Evolutionary conservation across 1,284 basidiomycete species (phyloP).

Genomic region (Cryptococcus maquisensis): DNA sequence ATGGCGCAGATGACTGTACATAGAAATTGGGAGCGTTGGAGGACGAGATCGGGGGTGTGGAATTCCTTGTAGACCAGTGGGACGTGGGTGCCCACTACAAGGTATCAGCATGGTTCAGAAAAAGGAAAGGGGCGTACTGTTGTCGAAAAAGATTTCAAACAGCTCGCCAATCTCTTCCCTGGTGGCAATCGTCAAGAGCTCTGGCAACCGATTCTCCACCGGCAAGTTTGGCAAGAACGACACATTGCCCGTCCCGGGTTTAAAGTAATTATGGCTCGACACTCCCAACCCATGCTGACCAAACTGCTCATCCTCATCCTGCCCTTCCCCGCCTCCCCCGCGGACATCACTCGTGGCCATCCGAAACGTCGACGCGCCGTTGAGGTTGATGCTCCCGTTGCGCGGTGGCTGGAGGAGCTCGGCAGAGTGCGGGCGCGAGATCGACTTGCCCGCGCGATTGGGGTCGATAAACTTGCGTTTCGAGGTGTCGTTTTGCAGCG

Average conservation of each 20-base stretch:
- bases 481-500: slow-evolving; percentile 62
- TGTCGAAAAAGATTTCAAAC: slow-evolving; percentile 75
- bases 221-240: slow-evolving; percentile 31
- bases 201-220: slow-evolving; percentile 53
- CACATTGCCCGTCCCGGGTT: slow-evolving; percentile 62
- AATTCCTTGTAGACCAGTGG: slow-evolving; percentile 72
- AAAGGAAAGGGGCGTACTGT: slow-evolving; percentile 21
- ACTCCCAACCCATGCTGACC: slow-evolving; percentile 50
- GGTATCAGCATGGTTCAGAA: neutral
- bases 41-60: slow-evolving; percentile 86
- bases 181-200: slow-evolving; percentile 77
- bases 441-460: neutral
- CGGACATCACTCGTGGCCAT: slow-evolving; percentile 39
- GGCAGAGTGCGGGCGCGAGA: neutral
- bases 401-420: neutral
- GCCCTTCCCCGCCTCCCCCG: slow-evolving; percentile 20
- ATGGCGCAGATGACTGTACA: slow-evolving; percentile 90
- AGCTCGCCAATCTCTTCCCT: slow-evolving; percentile 82
- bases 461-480: neutral
- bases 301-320: slow-evolving; percentile 8
- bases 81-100: slow-evolving; percentile 41
- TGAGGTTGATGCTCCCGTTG: neutral
- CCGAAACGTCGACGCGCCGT: slow-evolving; percentile 15
- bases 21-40: slow-evolving; percentile 85
- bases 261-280: slow-evolving; percentile 88